Conservation (phyloP, 2,329 filamentous ascomycete species). For the Colletotrichum sp. region DNA sequence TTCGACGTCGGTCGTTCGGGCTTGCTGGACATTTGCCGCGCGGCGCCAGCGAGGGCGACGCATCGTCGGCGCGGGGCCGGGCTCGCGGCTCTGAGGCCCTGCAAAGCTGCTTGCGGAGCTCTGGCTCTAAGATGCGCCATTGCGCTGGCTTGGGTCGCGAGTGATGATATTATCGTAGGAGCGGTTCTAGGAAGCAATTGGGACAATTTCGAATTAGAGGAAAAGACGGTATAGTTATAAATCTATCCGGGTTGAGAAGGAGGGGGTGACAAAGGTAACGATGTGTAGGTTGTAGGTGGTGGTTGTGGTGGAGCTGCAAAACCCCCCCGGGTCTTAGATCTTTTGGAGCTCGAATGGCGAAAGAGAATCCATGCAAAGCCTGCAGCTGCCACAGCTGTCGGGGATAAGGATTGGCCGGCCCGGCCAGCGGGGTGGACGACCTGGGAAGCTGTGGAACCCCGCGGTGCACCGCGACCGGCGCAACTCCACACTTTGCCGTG, state of each 20-base stretch:
- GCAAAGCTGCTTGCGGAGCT: conserved; percentile 33
- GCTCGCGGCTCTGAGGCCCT: conserved; percentile 29
- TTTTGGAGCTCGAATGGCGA: conserved; percentile 20
- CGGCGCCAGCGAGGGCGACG: conserved; percentile 8
- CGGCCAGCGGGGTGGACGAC: conserved; percentile 7
- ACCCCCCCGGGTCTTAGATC: conserved; percentile 2
- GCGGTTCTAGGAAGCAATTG: neutral
- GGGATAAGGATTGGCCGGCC: conserved; percentile 21
- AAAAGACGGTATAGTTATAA: neutral
- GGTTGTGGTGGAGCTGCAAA: conserved; percentile 13
- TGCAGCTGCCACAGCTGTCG: conserved; percentile 10
- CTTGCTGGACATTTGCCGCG: conserved; percentile 26
- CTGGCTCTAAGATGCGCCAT: conserved; percentile 39
- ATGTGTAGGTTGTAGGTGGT: neutral
- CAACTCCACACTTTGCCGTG: conserved; percentile 9
- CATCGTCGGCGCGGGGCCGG: conserved; percentile 15
- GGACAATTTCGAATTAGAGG: neutral
- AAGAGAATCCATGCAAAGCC: conserved; percentile 14
- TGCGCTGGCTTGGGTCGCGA: conserved; percentile 1
- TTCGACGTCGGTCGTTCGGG: conserved; percentile 27
- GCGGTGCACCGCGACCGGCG: neutral
- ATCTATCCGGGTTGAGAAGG: neutral
- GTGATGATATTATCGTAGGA: neutral
- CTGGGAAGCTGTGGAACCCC: neutral
- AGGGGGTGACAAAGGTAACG: neutral